Evolutionary conservation across 116 monocot genomes (phyloP).

Genomic region (Posidonia oceanica): DNA sequence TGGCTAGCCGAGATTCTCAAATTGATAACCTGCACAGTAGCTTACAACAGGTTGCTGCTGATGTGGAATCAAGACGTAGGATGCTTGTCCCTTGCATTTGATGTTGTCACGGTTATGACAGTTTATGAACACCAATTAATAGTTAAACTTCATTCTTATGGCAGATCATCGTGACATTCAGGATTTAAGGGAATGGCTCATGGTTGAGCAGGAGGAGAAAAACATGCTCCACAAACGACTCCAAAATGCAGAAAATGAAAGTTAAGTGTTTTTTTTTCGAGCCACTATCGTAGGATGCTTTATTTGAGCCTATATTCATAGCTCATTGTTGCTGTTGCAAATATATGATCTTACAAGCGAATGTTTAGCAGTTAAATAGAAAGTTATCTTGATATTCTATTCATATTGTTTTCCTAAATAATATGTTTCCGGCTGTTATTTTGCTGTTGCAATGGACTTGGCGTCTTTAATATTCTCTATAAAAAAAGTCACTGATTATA

Average conservation of each 20-base stretch:
- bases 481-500: too few relatives aligned
- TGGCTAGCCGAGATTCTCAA: conserved; percentile 27
- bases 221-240: conserved; percentile 39
- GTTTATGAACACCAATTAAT: background rate
- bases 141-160: background rate
- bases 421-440: too few relatives aligned
- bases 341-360: too few relatives aligned
- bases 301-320: too few relatives aligned
- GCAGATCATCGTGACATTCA: conserved; percentile 49
- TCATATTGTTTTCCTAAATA: too few relatives aligned
- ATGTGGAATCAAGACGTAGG: conserved; percentile 35
- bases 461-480: too few relatives aligned
- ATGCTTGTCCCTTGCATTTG: background rate
- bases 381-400: too few relatives aligned
- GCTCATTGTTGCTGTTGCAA: too few relatives aligned
- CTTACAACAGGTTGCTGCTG: conserved; percentile 27
- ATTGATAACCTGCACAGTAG: conserved; percentile 23
- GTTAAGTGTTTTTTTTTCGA: conserved; percentile 15
- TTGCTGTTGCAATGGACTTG: too few relatives aligned
- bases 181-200: conserved; percentile 52
- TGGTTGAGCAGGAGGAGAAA: conserved; percentile 69
- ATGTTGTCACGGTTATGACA: background rate
- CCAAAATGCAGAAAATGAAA: conserved; percentile 48
- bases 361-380: too few relatives aligned
- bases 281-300: too few relatives aligned